Conservation (phyloP, 2,329 filamentous ascomycete genomes). For the Hysterium pulicare region DNA sequence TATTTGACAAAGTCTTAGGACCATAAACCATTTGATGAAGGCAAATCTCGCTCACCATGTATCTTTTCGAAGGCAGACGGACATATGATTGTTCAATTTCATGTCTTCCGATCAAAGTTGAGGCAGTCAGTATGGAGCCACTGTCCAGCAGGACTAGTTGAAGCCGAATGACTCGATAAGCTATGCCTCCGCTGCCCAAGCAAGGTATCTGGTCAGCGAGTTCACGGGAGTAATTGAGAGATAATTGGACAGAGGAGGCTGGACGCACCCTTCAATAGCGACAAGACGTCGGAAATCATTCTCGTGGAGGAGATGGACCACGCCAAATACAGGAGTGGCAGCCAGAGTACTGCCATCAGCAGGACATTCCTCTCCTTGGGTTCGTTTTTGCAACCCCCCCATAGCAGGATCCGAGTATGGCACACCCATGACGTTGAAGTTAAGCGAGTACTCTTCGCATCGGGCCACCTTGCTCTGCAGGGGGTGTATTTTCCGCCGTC, state of each 20-base stretch:
- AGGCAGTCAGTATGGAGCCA: background rate
- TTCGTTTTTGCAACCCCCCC: background rate
- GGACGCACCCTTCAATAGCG: slow-evolving; percentile 2
- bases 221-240: background rate
- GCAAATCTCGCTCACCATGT: slow-evolving; percentile 1
- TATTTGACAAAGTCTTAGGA: background rate
- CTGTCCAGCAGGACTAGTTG: background rate
- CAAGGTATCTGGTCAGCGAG: no score
- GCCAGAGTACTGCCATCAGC: no score
- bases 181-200: background rate
- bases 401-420: slow-evolving; percentile 2
- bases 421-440: slow-evolving; percentile 4
- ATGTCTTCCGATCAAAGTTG: background rate
- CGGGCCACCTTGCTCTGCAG: background rate
- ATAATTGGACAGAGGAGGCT: no score
- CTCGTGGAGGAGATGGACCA: background rate
- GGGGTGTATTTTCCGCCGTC: slow-evolving; percentile 1
- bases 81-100: slow-evolving; percentile 1
- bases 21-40: background rate
- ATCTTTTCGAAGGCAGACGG: slow-evolving; percentile 1
- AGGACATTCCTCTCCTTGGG: background rate
- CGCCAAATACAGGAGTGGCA: slow-evolving; percentile 1
- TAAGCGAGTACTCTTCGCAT: background rate
- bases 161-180: background rate
- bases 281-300: background rate